Percentiles rank a stretch among this genome's conserved stretches.
Conservation (phyloP, 2,329 filamentous ascomycete genomes). For the Aspergillus costaricaensis region DNA sequence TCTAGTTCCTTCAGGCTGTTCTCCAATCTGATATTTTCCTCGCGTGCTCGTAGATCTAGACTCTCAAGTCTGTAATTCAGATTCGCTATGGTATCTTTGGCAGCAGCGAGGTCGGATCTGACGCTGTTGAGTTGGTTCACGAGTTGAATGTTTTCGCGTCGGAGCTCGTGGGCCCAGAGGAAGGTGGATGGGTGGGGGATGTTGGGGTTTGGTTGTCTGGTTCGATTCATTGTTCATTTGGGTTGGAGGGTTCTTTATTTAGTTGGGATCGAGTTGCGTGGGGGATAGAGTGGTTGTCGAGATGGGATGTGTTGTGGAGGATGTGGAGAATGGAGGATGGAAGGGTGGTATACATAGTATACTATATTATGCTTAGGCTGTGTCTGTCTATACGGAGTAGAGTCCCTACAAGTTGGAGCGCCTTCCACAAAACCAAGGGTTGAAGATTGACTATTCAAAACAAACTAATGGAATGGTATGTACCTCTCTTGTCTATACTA, state of each 20-base stretch:
- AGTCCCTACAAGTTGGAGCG: no score
- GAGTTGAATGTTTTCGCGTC: slow-evolving; percentile 38
- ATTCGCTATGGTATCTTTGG: slow-evolving; percentile 7
- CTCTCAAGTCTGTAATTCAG: slow-evolving; percentile 10
- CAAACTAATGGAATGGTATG: slow-evolving; percentile 32
- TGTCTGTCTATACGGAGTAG: no score
- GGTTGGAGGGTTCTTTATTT: slow-evolving; percentile 6
- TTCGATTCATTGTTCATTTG: slow-evolving; percentile 1
- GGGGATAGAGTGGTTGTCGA: not conserved
- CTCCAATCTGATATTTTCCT: accelerated
- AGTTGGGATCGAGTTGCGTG: not conserved
- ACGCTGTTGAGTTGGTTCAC: slow-evolving; percentile 29
- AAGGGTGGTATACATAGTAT: not conserved
- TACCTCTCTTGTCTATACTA: slow-evolving; percentile 38
- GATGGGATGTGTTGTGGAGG: not conserved
- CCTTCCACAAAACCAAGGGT: not conserved
- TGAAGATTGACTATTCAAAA: not conserved
- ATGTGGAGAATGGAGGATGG: not conserved
- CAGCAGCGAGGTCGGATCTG: slow-evolving; percentile 15
- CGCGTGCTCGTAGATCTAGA: slow-evolving; percentile 1
- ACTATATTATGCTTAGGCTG: no score
- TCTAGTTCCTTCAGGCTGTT: not conserved
- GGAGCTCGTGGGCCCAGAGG: slow-evolving; percentile 44
- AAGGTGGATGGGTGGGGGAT: slow-evolving; percentile 26
- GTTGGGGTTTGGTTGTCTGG: slow-evolving; percentile 7